These are phyloP conservation scores for Mycena latifolia DNA, from an alignment of 768 basidiomycete genomes.

Conservation along the genomic window DNA sequence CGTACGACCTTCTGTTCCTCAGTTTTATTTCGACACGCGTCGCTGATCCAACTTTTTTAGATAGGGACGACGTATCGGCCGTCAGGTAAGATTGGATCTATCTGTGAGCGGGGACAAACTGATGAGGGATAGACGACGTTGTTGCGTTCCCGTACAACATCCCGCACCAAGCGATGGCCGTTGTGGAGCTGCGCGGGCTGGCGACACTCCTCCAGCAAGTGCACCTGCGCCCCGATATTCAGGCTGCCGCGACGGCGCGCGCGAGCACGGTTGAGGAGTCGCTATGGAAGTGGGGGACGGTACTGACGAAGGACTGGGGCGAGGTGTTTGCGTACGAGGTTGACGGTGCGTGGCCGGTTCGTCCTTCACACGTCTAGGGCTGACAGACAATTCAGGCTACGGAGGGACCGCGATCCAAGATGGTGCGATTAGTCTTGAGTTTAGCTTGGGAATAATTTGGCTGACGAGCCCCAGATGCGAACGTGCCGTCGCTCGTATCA, in stretches of 20 bases:
- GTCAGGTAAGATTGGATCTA: constrained; percentile 11
- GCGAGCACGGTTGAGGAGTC: constrained; percentile 26
- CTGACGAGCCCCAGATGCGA: constrained; percentile 18
- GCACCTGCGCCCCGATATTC: constrained; percentile 17
- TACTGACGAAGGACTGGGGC: constrained; percentile 34
- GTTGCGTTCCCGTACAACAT: constrained; percentile 35
- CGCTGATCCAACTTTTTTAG: not conserved
- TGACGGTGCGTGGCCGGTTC: constrained; percentile 16
- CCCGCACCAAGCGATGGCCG: constrained; percentile 35
- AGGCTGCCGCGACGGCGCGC: constrained; percentile 6
- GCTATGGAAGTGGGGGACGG: constrained; percentile 32
- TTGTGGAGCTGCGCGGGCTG: constrained; percentile 34
- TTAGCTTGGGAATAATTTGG: too few species aligned
- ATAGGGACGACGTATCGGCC: constrained; percentile 36
- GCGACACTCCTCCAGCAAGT: constrained; percentile 20
- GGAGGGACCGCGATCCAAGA: constrained; percentile 33
- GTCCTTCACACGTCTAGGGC: not conserved
- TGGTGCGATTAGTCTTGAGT: constrained; percentile 4
- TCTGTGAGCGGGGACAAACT: too few species aligned
- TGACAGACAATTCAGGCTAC: constrained; percentile 10
- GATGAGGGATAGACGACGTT: constrained; percentile 26
- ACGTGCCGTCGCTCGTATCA: constrained; percentile 33
- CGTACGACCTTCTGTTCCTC: not conserved
- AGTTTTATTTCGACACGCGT: not conserved
- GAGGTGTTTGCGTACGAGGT: constrained; percentile 37